Conservation (phyloP, 192 early-diverging fungal species). For the Podila epicladia region DNA sequence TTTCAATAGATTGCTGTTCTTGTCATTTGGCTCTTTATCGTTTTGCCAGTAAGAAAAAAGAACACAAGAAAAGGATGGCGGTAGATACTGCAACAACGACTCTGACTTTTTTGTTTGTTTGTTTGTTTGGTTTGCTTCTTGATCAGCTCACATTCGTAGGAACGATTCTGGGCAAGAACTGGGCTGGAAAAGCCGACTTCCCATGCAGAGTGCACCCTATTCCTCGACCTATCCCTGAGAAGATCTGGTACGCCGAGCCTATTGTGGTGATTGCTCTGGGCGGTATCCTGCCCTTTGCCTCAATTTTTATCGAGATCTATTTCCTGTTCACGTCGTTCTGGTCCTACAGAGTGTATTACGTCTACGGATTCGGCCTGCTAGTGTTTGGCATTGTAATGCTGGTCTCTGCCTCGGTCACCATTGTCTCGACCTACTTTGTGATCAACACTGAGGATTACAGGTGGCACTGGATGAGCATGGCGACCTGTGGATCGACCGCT, state of each 20-base stretch:
- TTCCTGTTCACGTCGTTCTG: conserved; percentile 86
- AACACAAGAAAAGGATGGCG: background rate
- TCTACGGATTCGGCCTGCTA: conserved; percentile 81
- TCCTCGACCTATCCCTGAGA: conserved; percentile 80
- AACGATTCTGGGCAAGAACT: conserved; percentile 74
- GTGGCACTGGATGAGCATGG: conserved; percentile 86
- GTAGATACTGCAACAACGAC: background rate
- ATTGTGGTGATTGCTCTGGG: conserved; percentile 63
- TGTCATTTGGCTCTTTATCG: conserved; percentile 76
- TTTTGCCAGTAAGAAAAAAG: conserved; percentile 58
- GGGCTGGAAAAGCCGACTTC: conserved; percentile 66
- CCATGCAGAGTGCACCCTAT: conserved; percentile 85
- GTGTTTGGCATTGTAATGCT: conserved; percentile 77
- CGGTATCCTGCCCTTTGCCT: conserved; percentile 80
- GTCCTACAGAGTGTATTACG: conserved; percentile 81
- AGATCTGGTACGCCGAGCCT: conserved; percentile 77
- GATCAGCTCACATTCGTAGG: conserved; percentile 70
- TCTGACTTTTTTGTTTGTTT: background rate
- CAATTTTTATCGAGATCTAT: conserved; percentile 89
- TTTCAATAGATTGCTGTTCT: conserved; percentile 65
- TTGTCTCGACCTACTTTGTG: conserved; percentile 81
- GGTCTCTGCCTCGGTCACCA: conserved; percentile 74
- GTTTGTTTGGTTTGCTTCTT: background rate
- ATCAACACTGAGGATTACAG: conserved; percentile 85
- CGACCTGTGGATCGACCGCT: conserved; percentile 77